These are phyloP conservation scores for Candolleomyces eurysporus DNA, from an alignment of 768 basidiomycete species.

Conservation along the genomic window DNA sequence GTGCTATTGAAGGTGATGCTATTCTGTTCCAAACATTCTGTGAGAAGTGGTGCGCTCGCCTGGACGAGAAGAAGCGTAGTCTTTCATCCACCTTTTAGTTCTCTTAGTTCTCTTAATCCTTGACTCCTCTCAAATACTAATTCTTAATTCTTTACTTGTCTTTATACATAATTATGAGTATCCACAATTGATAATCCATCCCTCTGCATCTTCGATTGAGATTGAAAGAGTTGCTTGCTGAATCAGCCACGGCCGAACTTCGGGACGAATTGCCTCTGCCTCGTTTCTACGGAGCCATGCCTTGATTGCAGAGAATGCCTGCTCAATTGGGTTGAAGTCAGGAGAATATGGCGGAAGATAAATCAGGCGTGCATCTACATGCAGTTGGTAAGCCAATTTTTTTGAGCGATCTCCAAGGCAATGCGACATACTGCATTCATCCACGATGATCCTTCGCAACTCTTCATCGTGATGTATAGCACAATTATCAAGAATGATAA, in stretches of 20 bases:
- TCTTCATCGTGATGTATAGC: conserved; percentile 37
- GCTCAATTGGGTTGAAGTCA: conserved; percentile 32
- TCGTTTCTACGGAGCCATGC: conserved; percentile 17
- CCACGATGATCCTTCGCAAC: conserved; percentile 25
- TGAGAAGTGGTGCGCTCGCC: neutral
- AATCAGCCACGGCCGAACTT: conserved; percentile 15
- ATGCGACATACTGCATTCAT: conserved; percentile 19
- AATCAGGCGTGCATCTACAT: conserved; percentile 15
- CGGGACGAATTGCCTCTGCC: conserved; percentile 7
- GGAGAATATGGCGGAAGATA: conserved; percentile 35
- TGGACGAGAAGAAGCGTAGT: neutral
- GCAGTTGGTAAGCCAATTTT: neutral
- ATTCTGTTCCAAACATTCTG: neutral
- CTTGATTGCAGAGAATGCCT: conserved; percentile 25
- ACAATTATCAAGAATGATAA: conserved; percentile 41
- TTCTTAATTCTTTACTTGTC: neutral
- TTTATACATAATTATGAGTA: neutral
- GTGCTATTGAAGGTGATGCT: neutral
- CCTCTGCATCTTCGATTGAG: conserved; percentile 10
- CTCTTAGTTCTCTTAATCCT: too few relatives aligned
- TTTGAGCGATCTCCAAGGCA: neutral
- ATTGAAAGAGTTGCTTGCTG: conserved; percentile 15
- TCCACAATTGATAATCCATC: conserved; percentile 17
- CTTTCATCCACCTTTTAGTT: too few relatives aligned
- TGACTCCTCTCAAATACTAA: too few relatives aligned